Percentiles rank a stretch among this genome's conserved stretches.
Conservation (phyloP, 2,329 filamentous ascomycete species). For the Reticulascus tulasneorum region DNA sequence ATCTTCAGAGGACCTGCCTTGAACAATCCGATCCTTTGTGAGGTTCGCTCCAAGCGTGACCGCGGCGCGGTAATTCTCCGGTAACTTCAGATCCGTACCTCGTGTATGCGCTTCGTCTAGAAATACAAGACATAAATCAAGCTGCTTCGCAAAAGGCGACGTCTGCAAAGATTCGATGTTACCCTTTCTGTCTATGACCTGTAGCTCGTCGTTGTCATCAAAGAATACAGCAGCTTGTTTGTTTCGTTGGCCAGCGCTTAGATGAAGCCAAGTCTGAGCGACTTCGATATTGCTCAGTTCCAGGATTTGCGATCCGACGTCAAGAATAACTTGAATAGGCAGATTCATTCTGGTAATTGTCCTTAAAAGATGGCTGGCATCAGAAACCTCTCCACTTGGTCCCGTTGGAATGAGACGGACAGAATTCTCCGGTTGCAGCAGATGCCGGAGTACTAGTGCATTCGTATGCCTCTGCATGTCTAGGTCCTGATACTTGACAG, state of each 20-base stretch:
- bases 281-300: conserved; percentile 57
- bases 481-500: conserved; percentile 53
- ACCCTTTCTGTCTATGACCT: conserved; percentile 46
- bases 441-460: conserved; percentile 56
- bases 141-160: conserved; percentile 54
- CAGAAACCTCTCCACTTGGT: conserved; percentile 12
- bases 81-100: conserved; percentile 65
- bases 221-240: conserved; percentile 54
- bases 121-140: conserved; percentile 61
- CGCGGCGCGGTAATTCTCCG: conserved; percentile 53
- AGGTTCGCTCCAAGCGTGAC: conserved; percentile 63
- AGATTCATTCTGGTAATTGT: conserved; percentile 34
- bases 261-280: conserved; percentile 49
- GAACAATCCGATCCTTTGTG: conserved; percentile 65
- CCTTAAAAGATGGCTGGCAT: conserved; percentile 40
- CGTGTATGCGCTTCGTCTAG: conserved; percentile 68
- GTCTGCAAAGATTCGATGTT: conserved; percentile 45
- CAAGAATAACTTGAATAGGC: conserved; percentile 56
- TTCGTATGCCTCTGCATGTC: conserved; percentile 59
- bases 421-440: conserved; percentile 51
- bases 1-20: conserved; percentile 45
- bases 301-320: conserved; percentile 67
- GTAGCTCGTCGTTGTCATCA: conserved; percentile 49
- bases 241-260: conserved; percentile 4
- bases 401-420: conserved; percentile 24